A percentile compares a stretch with the other conserved stretches of the same genome.
phyloP scores from a whole-genome alignment of 805 yeast species.

The Candida loeiensis region DNA sequence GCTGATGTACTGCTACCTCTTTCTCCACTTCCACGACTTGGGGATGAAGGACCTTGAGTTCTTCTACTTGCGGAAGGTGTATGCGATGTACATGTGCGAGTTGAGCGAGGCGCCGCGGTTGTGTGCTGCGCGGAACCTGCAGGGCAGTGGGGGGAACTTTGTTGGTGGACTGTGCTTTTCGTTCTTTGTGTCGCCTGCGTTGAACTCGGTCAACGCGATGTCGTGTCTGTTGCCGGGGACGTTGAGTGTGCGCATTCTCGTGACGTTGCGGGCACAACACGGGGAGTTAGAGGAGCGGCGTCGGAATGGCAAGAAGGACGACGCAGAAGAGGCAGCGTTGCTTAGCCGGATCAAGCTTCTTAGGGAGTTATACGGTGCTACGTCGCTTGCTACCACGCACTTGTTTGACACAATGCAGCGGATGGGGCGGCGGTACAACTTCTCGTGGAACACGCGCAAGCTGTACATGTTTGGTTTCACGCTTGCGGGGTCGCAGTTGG shows the following conservation, averaged over 20 bases:
- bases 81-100: constrained; percentile 14
- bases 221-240: constrained; percentile 7
- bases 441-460: constrained; percentile 12
- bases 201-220: constrained; percentile 4
- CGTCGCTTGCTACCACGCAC: not conserved
- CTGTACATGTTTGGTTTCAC: constrained; percentile 7
- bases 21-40: constrained; percentile 17
- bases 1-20: constrained; percentile 17
- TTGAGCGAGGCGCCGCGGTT: constrained; percentile 7
- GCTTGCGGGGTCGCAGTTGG: not conserved
- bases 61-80: constrained; percentile 16
- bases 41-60: constrained; percentile 13
- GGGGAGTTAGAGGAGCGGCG: not conserved
- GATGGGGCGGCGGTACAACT: constrained; percentile 8
- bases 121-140: not conserved
- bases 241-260: constrained; percentile 7
- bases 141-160: not conserved
- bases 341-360: not conserved
- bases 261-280: constrained; percentile 1
- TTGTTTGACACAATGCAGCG: constrained; percentile 1
- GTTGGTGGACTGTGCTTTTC: not conserved
- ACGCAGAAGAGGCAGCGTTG: not conserved
- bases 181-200: constrained; percentile 8
- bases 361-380: not conserved
- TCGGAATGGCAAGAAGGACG: not conserved